Evolutionary conservation across 164 flowering plant genomes (phyloP), one percentile per base, ranked within the genome.

Genomic region (Vitis amurensis): DNA sequence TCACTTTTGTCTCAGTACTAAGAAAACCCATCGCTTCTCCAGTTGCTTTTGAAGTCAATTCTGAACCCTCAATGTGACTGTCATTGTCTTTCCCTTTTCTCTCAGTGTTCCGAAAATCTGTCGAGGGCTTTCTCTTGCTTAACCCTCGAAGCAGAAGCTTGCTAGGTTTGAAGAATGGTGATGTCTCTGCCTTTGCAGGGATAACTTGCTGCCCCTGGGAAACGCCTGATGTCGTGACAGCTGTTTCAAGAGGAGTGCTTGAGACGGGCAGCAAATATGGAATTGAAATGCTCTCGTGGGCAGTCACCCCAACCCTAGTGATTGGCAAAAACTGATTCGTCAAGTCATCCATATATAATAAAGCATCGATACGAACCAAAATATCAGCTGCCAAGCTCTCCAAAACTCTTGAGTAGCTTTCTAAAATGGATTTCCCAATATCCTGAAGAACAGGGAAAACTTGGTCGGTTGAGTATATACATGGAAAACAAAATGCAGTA

Each of bases 321-420:
- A 81, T 59, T 0, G 81, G 57, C 13, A 80, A 66, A 68, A 71
- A 67, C 27, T 78, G 77, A 72, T 85, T 81, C 14, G 84, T 79
- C 67, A 85, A 55, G 77, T 89, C 88, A 74, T 89, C 91, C 57
- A 83, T 89, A 30, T 78, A 82, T 6, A 89, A 76, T 3, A 88
- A 61, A 74, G 87, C 90, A 72, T 88, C 90, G 1, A 88, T 82
- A 2, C 90, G 84, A 6, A 88, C 90, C 13, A 84, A 73, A 17
- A 87, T 84, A n/a, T 89, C 87, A 69, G 79, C 85, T 61, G 93
- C 91, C 60, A 89, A 65, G 82, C 91, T 87, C 83, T 89, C 93
- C 75, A 89, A 65, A 8, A 87, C 93, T 68, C 93, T 78, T 12
- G 93, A 88, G 77, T 88, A 88, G 81, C 90, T 83, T 80, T 88